A percentile compares a stretch with the other conserved stretches of the same genome.
Evolutionary conservation across 441 rosid species (phyloP).

Genomic region (Pelargonium exstipulatum): DNA sequence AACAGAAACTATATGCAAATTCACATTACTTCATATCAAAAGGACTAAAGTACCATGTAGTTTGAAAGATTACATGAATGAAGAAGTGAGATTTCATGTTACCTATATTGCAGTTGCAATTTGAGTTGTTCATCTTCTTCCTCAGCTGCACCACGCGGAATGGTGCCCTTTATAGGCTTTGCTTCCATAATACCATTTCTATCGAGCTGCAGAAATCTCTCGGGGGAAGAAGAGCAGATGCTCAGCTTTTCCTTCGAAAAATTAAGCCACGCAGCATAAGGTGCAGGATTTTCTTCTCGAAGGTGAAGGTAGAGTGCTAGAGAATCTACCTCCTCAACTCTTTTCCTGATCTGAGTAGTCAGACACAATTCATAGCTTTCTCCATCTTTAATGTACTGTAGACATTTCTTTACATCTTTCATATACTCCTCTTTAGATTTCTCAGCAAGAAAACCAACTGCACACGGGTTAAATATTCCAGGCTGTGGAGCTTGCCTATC

Average conservation of each 20-base stretch:
- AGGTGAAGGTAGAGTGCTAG: constrained; percentile 76
- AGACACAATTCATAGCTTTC: constrained; percentile 98
- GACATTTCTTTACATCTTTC: constrained; percentile 60
- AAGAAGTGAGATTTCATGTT: constrained; percentile 18
- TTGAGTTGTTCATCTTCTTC: constrained; percentile 67
- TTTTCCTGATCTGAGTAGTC: constrained; percentile 69
- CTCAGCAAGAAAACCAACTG: constrained; percentile 50
- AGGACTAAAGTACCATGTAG: background rate
- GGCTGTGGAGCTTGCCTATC: constrained; percentile 27
- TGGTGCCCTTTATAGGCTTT: constrained; percentile 87
- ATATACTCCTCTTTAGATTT: constrained; percentile 65
- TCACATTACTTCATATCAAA: background rate
- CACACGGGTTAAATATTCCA: constrained; percentile 22
- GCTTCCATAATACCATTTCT: constrained; percentile 66
- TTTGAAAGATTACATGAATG: background rate
- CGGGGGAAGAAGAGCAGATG: constrained; percentile 89
- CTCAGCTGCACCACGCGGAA: constrained; percentile 65
- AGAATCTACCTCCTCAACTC: constrained; percentile 48
- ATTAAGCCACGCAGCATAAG: constrained; percentile 90
- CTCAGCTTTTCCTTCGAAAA: constrained; percentile 63
- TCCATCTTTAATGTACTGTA: constrained; percentile 75
- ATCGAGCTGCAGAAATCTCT: constrained; percentile 78
- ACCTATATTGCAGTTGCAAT: constrained; percentile 69
- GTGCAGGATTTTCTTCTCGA: constrained; percentile 85
- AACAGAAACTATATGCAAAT: background rate